Conservation (phyloP, 257 asterid species). For the Eucommia ulmoides region DNA sequence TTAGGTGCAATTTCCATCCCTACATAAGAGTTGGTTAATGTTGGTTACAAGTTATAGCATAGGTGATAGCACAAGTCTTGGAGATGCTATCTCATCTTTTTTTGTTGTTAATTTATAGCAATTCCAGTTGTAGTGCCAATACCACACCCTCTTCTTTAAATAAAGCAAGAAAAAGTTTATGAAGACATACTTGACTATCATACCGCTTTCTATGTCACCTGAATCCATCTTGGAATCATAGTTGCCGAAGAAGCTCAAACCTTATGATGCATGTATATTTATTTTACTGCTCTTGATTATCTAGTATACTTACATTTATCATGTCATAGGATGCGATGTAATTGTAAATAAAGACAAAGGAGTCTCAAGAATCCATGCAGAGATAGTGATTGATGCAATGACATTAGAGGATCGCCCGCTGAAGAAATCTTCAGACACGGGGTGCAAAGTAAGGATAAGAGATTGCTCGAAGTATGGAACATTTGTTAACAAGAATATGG, state of each 20-base stretch:
- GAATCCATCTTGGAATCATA: neutral
- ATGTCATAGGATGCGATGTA: slow-evolving; percentile 70
- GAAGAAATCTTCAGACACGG: slow-evolving; percentile 23
- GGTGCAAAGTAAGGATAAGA: slow-evolving; percentile 57
- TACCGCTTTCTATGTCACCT: neutral
- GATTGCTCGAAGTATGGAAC: slow-evolving; percentile 97
- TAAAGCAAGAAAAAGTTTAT: neutral
- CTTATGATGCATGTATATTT: neutral
- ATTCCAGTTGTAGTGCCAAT: neutral
- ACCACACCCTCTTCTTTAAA: neutral
- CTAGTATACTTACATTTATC: neutral
- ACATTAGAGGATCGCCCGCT: slow-evolving; percentile 32
- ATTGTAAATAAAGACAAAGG: slow-evolving; percentile 79
- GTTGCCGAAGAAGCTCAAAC: neutral
- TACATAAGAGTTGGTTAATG: too few species aligned
- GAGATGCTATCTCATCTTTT: neutral
- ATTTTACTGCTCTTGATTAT: neutral
- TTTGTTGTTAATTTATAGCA: neutral
- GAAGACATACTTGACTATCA: neutral
- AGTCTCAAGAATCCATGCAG: slow-evolving; percentile 94
- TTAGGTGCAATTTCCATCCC: too few species aligned
- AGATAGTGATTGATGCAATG: slow-evolving; percentile 81
- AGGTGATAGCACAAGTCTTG: neutral
- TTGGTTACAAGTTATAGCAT: neutral
- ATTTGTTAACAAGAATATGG: slow-evolving; percentile 33